Base-by-base conservation (phyloP, 306 rosid genomes). In the Quercus mongolica region DNA sequence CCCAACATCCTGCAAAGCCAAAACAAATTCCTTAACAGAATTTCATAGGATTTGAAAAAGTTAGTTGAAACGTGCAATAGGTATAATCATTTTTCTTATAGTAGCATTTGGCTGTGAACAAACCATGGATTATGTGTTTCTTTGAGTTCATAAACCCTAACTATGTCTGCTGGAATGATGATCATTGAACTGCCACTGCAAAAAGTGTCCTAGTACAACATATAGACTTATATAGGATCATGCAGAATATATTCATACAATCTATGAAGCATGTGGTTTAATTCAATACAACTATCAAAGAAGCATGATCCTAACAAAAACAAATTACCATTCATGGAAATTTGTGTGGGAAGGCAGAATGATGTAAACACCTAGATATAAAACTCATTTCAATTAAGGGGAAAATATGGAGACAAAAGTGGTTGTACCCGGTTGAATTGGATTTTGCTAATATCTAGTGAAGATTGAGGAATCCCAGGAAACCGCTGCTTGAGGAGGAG, bases 381-480 rank as follows among this genome's bases (percentile, higher is more conserved):
- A 49, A 49, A 12, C 54, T 13, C 17, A 49, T 49, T 49, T 49
- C 54, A 49, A 12, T 10, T 11, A 3, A 49, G 54, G 54, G 54
- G 54, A 11, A 49, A 49, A 49, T 62, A 62, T 30, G 5, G 64
- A 59, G 70, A 10, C 20, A 44, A 13, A 56, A 18, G 23, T 2
- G 56, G 5, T 55, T 85, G 80, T 83, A 93, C 99, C 78, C 75
- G 18, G 38, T 90, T 96, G 85, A 73, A 91, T 87, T 96, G 96
- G 85, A 96, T 96, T 93, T 96, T 96, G 90, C 96, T 96, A n/a
- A 96, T 90, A 76, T 96, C 99, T 77, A 96, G 84, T 78, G 94
- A 78, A 52, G 99, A 96, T 71, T 96, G 99, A 58, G 98, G 96
- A 76, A 86, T 82, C 19, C 99, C 99, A 0, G 99, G 99, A 75